These are phyloP conservation scores for Nectriaceae sp. DNA, from an alignment of 2,329 filamentous ascomycete species.

Conservation along the genomic window DNA sequence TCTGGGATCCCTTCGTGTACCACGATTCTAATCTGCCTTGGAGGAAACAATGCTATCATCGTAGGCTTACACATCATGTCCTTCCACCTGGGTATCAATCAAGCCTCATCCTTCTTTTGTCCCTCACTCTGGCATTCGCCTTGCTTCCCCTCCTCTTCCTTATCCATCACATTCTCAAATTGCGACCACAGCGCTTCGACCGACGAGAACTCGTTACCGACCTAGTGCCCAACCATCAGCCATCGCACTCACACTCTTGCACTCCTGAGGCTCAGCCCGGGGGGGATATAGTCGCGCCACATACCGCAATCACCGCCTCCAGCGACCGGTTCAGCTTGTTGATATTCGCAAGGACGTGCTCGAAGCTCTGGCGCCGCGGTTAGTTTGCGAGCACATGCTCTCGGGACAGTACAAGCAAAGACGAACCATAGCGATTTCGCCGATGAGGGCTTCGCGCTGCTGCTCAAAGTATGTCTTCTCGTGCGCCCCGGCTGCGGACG, in stretches of 20 bases:
- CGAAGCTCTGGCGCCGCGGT: constrained; percentile 61
- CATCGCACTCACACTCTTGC: not conserved
- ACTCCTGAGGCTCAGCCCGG: not conserved
- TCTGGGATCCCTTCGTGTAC: too few species aligned
- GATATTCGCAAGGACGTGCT: constrained; percentile 91
- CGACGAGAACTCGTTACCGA: constrained; percentile 96
- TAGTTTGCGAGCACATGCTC: too few species aligned
- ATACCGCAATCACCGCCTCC: constrained; percentile 85
- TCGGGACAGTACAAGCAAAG: not conserved
- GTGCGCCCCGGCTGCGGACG: constrained; percentile 30
- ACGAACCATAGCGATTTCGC: constrained; percentile 70
- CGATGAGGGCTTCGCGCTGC: constrained; percentile 70
- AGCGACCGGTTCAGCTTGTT: constrained; percentile 92
- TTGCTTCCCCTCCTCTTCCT: constrained; percentile 48
- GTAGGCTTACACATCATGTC: too few species aligned
- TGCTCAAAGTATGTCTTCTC: constrained; percentile 71
- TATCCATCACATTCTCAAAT: constrained; percentile 94
- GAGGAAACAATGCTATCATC: too few species aligned
- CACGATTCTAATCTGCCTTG: too few species aligned
- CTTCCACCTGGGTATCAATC: not conserved
- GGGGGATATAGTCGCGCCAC: too few species aligned
- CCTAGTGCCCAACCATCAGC: constrained; percentile 54
- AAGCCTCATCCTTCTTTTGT: constrained; percentile 20
- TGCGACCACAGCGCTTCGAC: constrained; percentile 97
- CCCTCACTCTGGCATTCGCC: constrained; percentile 23